Percentiles rank a stretch among this genome's conserved stretches.
Evolutionary conservation across 169 alveolate species (phyloP).

Genomic region (Sarcocystis neurona): DNA sequence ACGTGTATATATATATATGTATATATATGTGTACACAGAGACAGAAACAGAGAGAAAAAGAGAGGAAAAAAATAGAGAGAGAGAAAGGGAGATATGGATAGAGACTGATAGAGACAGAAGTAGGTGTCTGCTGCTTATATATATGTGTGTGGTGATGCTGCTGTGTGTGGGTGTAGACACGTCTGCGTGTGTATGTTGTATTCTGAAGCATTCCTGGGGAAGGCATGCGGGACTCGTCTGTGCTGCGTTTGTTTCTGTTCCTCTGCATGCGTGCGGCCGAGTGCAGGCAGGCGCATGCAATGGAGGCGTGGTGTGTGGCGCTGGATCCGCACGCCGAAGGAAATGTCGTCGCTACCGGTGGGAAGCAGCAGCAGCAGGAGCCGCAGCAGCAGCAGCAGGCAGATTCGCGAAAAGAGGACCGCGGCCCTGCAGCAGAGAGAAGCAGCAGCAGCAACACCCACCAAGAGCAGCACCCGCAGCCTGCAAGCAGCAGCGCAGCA

Average conservation of each 20-base stretch:
- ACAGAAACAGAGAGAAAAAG: too few relatives aligned
- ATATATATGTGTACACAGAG: too few relatives aligned
- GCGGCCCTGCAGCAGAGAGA: too few relatives aligned
- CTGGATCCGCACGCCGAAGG: constrained; percentile 42
- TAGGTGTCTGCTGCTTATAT: too few relatives aligned
- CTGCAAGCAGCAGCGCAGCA: neutral
- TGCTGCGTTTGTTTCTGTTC: neutral
- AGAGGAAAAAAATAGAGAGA: too few relatives aligned
- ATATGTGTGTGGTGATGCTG: too few relatives aligned
- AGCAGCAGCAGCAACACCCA: neutral
- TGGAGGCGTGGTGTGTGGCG: constrained; percentile 61
- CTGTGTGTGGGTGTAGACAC: neutral
- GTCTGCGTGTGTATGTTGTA: neutral
- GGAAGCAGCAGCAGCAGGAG: neutral
- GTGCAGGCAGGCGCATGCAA: constrained; percentile 57
- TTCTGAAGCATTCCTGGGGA: neutral
- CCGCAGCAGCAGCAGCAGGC: neutral
- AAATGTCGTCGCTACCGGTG: constrained; percentile 61
- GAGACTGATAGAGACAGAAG: too few relatives aligned
- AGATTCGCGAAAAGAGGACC: too few relatives aligned
- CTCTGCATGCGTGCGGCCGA: neutral
- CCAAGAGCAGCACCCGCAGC: neutral
- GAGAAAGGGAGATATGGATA: too few relatives aligned
- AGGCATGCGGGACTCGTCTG: neutral
- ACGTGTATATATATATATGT: too few relatives aligned